Evolutionary conservation across 305 asterid genomes (phyloP).

Genomic region (Rubia balearica): DNA sequence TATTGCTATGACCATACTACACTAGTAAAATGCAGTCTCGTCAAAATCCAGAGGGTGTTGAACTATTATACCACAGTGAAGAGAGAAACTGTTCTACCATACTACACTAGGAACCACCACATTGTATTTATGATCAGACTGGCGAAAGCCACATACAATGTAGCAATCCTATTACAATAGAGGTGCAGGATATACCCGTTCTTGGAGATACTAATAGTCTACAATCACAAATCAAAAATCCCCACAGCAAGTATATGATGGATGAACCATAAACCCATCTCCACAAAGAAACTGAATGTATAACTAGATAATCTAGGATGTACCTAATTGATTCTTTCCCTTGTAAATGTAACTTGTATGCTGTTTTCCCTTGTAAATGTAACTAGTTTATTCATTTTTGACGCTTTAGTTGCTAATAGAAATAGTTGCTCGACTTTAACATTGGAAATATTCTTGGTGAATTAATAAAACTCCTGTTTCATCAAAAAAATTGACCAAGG

Average conservation of each 20-base stretch:
- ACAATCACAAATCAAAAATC: no score
- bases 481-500: background rate
- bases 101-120: background rate
- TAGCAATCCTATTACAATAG: background rate
- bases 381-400: no score
- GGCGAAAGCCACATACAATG: background rate
- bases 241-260: background rate
- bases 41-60: background rate
- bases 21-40: background rate
- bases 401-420: background rate
- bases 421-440: background rate
- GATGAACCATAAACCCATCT: background rate
- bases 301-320: background rate
- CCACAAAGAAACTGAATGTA: background rate
- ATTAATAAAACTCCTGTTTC: background rate
- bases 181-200: background rate
- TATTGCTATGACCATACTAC: background rate
- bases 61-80: background rate
- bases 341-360: background rate
- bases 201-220: background rate
- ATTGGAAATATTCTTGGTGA: background rate
- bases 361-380: background rate
- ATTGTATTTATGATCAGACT: background rate
- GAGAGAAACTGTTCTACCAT: background rate
- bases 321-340: background rate